Evolutionary conservation across 2,329 filamentous ascomycete genomes (phyloP).

Genomic region (Emydomyces testavorans): DNA sequence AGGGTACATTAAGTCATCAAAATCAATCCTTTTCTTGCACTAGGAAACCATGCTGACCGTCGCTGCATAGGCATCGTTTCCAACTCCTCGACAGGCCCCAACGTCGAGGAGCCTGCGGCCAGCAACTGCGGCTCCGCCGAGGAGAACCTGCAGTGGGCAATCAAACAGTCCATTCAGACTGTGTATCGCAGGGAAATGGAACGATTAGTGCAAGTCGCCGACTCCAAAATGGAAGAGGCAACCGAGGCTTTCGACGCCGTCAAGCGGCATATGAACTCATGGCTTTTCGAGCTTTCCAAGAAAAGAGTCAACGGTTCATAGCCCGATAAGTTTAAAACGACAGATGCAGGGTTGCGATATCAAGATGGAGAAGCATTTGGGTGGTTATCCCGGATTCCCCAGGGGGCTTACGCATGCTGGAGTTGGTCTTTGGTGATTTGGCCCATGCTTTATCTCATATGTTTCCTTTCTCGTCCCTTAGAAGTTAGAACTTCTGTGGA

Average conservation of each 20-base stretch:
- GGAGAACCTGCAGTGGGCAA: slow-evolving; percentile 19
- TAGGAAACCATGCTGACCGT: background rate
- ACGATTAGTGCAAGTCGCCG: slow-evolving; percentile 45
- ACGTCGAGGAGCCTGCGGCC: slow-evolving; percentile 1
- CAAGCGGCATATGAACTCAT: slow-evolving; percentile 13
- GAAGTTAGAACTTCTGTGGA: background rate
- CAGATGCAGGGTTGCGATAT: background rate
- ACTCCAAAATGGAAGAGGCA: slow-evolving; percentile 44
- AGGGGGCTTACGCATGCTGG: background rate
- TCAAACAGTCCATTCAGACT: slow-evolving; percentile 31
- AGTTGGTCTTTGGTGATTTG: slow-evolving; percentile 1
- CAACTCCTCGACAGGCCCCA: background rate
- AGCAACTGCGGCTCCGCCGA: slow-evolving; percentile 10
- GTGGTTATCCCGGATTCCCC: background rate
- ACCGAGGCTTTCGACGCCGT: slow-evolving; percentile 18
- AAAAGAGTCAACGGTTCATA: slow-evolving; percentile 2
- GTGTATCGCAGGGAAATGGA: slow-evolving; percentile 49
- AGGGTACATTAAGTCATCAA: background rate
- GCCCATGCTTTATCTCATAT: background rate
- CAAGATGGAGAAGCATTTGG: background rate
- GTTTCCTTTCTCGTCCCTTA: background rate
- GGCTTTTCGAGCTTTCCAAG: slow-evolving; percentile 12
- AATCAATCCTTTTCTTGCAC: background rate
- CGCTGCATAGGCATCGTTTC: background rate
- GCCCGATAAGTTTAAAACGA: background rate